Evolutionary conservation across 495 filamentous ascomycete genomes (phyloP), one percentile per base, ranked within the genome.

Genomic region (Margaritispora aquatica): DNA sequence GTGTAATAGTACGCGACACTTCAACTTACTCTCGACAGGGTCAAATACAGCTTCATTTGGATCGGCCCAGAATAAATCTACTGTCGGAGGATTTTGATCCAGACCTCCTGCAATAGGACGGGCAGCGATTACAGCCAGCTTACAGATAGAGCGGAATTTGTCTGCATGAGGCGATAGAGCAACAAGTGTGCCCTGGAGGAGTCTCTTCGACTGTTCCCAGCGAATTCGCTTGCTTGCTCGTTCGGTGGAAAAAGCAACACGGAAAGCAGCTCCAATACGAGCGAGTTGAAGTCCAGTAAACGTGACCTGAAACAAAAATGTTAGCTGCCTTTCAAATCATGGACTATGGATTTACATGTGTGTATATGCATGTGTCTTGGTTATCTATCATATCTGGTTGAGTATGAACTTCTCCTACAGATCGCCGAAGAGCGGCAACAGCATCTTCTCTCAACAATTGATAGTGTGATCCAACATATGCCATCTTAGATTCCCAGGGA

Each of bases 171-270:
- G 79, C 8, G 77, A 79, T 0, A 90, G 66, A 3, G 83, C 86
- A 46, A 90, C 77, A 2, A 88, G 63, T 0, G 77, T 71, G 2
- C 85, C 86, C 26, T 76, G 68, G 2, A 81, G 68, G 19, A 88
- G 68, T 4, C 86, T 76, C 56, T 83, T 84, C 0, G 83, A 85
- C 58, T 86, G 82, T 38, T 84, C 71, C 86, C 86, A 90, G 0
- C 76, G 68, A 38, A 90, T 80, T 10, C 70, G 76, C 62, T 84
- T 87, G 9, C 79, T 79, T 2, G 80, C 74, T 36, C 86, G 77
- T 23, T 66, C 65, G 19, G 81, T 74, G 0, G 84, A 87, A 63
- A 90, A 88, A 20, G 72, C 74, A 20, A 88, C 66, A 31, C 80
- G 76, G 54, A 80, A 73, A 1, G 81, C 86, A 20, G 84, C 64